A percentile compares a stretch with the other conserved stretches of the same genome.
Conservation (phyloP, 768 basidiomycete genomes). For the Podaxis sp. region DNA sequence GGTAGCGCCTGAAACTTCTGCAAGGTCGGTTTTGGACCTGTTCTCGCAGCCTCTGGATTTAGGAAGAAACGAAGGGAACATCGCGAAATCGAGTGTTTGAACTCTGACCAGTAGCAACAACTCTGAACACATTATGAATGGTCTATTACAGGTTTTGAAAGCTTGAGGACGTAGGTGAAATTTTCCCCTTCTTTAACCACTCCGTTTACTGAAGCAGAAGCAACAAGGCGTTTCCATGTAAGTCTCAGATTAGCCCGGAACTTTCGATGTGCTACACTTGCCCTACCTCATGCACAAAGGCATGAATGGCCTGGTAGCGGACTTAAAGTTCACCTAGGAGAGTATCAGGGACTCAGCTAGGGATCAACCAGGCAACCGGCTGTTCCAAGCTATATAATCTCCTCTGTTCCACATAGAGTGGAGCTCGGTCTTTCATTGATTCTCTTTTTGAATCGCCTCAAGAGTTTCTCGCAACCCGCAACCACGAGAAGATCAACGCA, state of each 20-base stretch:
- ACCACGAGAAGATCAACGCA: constrained; percentile 8
- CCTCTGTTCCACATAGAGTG: too few relatives aligned
- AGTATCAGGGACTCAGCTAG: too few relatives aligned
- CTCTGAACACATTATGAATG: constrained; percentile 43
- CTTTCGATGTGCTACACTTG: constrained; percentile 38
- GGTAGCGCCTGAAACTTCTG: too few relatives aligned
- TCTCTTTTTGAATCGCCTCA: too few relatives aligned
- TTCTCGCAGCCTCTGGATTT: too few relatives aligned
- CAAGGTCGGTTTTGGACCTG: too few relatives aligned
- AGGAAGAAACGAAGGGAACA: constrained; percentile 52
- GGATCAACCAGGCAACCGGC: too few relatives aligned
- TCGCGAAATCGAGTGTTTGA: constrained; percentile 43
- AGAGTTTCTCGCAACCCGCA: constrained; percentile 13
- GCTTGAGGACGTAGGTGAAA: constrained; percentile 24
- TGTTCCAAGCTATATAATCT: constrained; percentile 29
- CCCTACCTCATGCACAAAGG: constrained; percentile 3
- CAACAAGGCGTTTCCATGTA: constrained; percentile 37
- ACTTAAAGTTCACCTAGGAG: constrained; percentile 29
- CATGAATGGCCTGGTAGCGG: constrained; percentile 59
- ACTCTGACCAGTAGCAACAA: constrained; percentile 7
- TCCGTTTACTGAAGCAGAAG: constrained; percentile 21
- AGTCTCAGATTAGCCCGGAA: constrained; percentile 40
- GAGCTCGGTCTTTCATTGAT: too few relatives aligned
- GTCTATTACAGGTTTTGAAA: constrained; percentile 35
- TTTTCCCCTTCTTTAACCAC: constrained; percentile 44